Evolutionary conservation across 2,329 filamentous ascomycete genomes (phyloP).

Genomic region (Aphanoascus verrucosus): DNA sequence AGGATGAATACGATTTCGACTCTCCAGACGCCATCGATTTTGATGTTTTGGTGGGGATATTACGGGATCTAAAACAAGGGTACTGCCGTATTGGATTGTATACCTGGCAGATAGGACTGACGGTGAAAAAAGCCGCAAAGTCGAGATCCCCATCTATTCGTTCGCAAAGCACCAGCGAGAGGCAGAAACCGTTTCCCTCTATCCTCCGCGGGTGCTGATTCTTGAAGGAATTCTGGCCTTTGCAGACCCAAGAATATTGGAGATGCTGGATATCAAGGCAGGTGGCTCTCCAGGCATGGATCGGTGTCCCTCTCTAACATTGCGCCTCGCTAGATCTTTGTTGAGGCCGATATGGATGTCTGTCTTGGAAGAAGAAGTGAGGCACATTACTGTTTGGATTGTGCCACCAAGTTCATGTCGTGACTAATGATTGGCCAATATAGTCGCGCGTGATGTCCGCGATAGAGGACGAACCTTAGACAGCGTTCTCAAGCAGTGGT

Average conservation of each 20-base stretch:
- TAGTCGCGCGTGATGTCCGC: slow-evolving; percentile 75
- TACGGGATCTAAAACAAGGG: slow-evolving; percentile 84
- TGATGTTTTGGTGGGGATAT: slow-evolving; percentile 66
- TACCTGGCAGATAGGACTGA: not conserved
- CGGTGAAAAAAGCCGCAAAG: slow-evolving; percentile 30
- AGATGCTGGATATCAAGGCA: slow-evolving; percentile 83
- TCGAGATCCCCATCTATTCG: slow-evolving; percentile 89
- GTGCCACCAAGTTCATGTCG: not conserved
- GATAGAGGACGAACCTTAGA: slow-evolving; percentile 86
- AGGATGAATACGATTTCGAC: slow-evolving; percentile 93
- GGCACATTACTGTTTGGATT: slow-evolving; percentile 22
- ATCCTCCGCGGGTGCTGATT: slow-evolving; percentile 91
- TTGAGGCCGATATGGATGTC: slow-evolving; percentile 88
- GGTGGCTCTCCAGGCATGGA: slow-evolving; percentile 11
- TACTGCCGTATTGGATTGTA: slow-evolving; percentile 37
- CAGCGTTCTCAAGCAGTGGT: slow-evolving; percentile 98
- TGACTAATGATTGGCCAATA: slow-evolving; percentile 3
- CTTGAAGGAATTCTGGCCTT: slow-evolving; percentile 93
- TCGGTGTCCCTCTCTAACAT: slow-evolving; percentile 10
- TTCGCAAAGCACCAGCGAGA: slow-evolving; percentile 82
- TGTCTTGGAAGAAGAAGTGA: slow-evolving; percentile 79
- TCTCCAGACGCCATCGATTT: slow-evolving; percentile 92
- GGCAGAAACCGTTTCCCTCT: slow-evolving; percentile 72
- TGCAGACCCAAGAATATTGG: slow-evolving; percentile 73
- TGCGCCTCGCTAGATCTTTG: slow-evolving; percentile 59